Conservation (phyloP, 116 monocot genomes). For the Thalassia testudinum region DNA sequence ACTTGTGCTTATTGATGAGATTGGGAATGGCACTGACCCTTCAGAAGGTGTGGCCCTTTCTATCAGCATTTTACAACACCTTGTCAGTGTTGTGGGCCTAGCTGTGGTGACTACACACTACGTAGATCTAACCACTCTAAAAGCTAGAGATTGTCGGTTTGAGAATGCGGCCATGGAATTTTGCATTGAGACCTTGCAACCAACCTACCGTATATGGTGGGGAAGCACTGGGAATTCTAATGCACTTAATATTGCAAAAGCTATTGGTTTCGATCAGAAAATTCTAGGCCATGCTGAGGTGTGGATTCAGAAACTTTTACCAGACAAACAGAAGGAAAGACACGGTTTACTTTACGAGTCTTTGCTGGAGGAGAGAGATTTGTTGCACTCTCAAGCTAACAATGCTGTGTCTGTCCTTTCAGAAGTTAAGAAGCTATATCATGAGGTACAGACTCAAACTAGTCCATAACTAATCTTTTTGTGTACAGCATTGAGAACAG, state of each 20-base stretch:
- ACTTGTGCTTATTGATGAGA: constrained; percentile 79
- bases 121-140: constrained; percentile 51
- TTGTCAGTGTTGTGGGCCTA: constrained; percentile 30
- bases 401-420: constrained; percentile 53
- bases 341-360: constrained; percentile 71
- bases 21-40: constrained; percentile 79
- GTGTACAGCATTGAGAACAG: too few relatives aligned
- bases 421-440: constrained; percentile 38
- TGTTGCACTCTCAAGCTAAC: constrained; percentile 38
- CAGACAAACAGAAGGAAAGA: constrained; percentile 62
- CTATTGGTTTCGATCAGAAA: constrained; percentile 71
- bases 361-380: constrained; percentile 44
- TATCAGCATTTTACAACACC: constrained; percentile 64
- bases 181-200: constrained; percentile 47
- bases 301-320: constrained; percentile 60
- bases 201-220: constrained; percentile 74
- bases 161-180: constrained; percentile 97
- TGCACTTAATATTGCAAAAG: constrained; percentile 70
- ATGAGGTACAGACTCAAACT: too few relatives aligned
- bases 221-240: constrained; percentile 78
- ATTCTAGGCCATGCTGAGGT: constrained; percentile 49
- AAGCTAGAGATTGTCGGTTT: constrained; percentile 50
- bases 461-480: too few relatives aligned
- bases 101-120: constrained; percentile 77
- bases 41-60: constrained; percentile 87